These are phyloP conservation scores for Fusarium decemcellulare DNA, from an alignment of 2,329 filamentous ascomycete species.

Conservation along the genomic window DNA sequence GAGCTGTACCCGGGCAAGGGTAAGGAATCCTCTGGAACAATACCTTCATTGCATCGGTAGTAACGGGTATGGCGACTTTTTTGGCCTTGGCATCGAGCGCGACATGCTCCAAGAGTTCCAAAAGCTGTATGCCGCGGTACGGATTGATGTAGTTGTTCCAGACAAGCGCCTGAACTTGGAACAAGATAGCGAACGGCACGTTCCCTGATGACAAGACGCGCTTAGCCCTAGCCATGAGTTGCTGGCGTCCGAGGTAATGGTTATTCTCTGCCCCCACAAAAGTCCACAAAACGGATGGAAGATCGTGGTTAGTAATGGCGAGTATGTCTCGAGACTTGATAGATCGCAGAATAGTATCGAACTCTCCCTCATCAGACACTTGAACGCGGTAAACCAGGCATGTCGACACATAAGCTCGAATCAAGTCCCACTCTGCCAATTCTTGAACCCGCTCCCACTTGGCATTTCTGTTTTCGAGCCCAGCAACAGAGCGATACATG, in stretches of 20 bases:
- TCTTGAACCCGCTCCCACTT: constrained; percentile 49
- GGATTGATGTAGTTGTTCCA: constrained; percentile 75
- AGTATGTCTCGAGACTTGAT: constrained; percentile 44
- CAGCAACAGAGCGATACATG: constrained; percentile 56
- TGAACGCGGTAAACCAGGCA: constrained; percentile 62
- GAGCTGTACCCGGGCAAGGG: constrained; percentile 65
- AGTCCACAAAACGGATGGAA: constrained; percentile 34
- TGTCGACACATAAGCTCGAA: constrained; percentile 45
- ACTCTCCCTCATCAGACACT: not conserved
- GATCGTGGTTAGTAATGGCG: constrained; percentile 39
- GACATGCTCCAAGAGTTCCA: constrained; percentile 57
- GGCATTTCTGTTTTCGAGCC: constrained; percentile 3
- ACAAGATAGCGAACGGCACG: constrained; percentile 67
- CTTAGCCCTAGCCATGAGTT: constrained; percentile 37
- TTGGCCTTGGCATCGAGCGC: constrained; percentile 44
- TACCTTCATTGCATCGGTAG: constrained; percentile 66
- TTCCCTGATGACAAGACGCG: constrained; percentile 41
- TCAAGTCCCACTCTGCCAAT: constrained; percentile 40
- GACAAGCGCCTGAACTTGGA: constrained; percentile 75
- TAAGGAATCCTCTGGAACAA: constrained; percentile 68
- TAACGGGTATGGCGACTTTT: constrained; percentile 56
- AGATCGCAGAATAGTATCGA: constrained; percentile 32
- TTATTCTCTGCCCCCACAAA: constrained; percentile 40
- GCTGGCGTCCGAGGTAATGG: constrained; percentile 33
- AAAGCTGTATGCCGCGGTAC: constrained; percentile 60